Conservation (phyloP, 2,329 filamentous ascomycete genomes). For the Epichloe hybrida region DNA sequence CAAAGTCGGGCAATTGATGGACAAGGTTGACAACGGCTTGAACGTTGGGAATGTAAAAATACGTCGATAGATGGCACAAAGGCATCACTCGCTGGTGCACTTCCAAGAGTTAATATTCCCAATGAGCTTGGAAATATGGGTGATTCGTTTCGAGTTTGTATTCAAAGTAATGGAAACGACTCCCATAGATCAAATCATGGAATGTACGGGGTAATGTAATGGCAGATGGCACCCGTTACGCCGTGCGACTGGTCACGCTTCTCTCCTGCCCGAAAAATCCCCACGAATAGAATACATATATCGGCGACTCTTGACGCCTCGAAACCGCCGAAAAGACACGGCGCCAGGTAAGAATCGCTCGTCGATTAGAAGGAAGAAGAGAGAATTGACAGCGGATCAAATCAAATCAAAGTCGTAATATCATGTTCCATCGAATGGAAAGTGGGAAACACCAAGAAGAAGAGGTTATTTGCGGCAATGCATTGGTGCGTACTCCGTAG, state of each 20-base stretch:
- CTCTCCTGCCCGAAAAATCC: not conserved
- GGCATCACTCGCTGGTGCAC: too few relatives aligned
- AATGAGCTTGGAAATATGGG: not conserved
- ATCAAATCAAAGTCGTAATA: slow-evolving; percentile 7
- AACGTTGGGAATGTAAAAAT: too few relatives aligned
- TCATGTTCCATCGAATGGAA: slow-evolving; percentile 6
- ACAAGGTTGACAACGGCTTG: too few relatives aligned
- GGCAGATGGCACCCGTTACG: slow-evolving; percentile 3
- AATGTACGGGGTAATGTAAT: not conserved
- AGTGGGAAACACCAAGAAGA: not conserved
- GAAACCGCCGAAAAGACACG: slow-evolving; percentile 1
- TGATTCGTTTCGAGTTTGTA: not conserved
- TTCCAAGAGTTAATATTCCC: too few relatives aligned
- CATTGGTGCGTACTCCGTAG: not conserved
- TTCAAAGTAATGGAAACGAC: not conserved
- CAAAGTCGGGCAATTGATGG: not conserved
- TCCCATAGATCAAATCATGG: not conserved
- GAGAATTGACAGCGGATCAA: not conserved
- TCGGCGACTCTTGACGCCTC: slow-evolving; percentile 6
- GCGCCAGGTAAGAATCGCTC: slow-evolving; percentile 1
- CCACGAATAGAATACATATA: slow-evolving; percentile 10
- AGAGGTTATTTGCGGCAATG: not conserved
- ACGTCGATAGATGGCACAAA: too few relatives aligned
- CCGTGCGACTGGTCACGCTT: slow-evolving; percentile 6
- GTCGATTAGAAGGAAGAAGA: not conserved